A percentile compares a stretch with the other conserved stretches of the same genome.
phyloP scores from a whole-genome alignment of 805 yeast species.

The Nematodospora valgi region DNA sequence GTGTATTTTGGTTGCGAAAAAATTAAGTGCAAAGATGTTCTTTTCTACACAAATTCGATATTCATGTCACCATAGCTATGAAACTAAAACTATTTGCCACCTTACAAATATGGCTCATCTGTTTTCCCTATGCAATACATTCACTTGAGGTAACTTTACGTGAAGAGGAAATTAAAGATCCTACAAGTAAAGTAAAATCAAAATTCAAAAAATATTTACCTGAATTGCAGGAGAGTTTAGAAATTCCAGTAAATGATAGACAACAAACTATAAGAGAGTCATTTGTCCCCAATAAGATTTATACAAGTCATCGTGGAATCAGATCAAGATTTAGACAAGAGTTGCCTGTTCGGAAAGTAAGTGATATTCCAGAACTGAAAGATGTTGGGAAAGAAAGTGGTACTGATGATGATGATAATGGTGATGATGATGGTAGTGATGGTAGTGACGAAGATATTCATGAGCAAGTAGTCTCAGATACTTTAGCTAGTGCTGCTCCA shows the following conservation, averaged over 20 bases:
- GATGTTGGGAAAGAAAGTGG: background rate
- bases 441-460: background rate
- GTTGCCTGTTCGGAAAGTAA: background rate
- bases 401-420: background rate
- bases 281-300: constrained; percentile 6
- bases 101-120: background rate
- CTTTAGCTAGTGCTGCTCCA: background rate
- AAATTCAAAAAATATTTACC: constrained; percentile 9
- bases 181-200: constrained; percentile 7
- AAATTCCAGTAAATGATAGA: constrained; percentile 6
- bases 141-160: constrained; percentile 6
- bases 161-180: constrained; percentile 8
- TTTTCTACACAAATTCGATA: background rate
- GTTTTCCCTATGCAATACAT: background rate
- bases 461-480: background rate
- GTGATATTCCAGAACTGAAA: background rate
- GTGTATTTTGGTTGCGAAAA: too few relatives aligned
- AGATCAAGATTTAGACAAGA: constrained; percentile 7
- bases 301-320: constrained; percentile 1
- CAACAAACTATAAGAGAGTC: constrained; percentile 8
- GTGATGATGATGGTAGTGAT: background rate
- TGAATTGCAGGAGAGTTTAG: constrained; percentile 6
- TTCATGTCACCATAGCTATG: constrained; percentile 1
- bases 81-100: background rate
- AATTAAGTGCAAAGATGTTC: too few relatives aligned